These are phyloP conservation scores for Cyamopsis tetragonoloba DNA, from an alignment of 306 rosid genomes.

Conservation along the genomic window DNA sequence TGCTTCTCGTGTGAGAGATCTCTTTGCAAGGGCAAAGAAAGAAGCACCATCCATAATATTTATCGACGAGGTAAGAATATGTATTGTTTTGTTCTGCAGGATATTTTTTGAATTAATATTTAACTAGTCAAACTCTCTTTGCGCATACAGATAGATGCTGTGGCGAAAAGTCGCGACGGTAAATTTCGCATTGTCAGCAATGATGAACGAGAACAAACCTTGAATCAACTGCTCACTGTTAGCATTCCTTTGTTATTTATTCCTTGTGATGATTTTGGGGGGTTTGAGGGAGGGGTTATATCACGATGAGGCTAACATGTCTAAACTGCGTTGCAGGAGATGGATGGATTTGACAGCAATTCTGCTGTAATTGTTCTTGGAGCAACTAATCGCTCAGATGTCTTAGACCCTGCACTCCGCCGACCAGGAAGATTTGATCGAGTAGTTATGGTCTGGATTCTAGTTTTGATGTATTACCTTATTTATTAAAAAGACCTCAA, in stretches of 20 bases:
- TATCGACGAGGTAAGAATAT: conserved; percentile 78
- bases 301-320: neutral
- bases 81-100: neutral
- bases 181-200: conserved; percentile 92
- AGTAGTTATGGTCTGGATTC: conserved; percentile 78
- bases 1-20: conserved; percentile 99
- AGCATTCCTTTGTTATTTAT: conserved; percentile 36
- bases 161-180: conserved; percentile 98
- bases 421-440: conserved; percentile 99
- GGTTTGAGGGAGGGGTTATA: neutral
- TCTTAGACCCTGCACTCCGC: conserved; percentile 94
- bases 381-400: conserved; percentile 97
- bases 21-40: conserved; percentile 98
- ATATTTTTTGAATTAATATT: conserved; percentile 15
- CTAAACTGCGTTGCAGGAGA: conserved; percentile 62
- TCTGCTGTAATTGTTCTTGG: conserved; percentile 96
- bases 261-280: conserved; percentile 10
- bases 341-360: conserved; percentile 99
- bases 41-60: conserved; percentile 94
- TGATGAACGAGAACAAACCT: conserved; percentile 97
- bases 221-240: conserved; percentile 98
- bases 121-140: conserved; percentile 10
- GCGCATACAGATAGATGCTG: conserved; percentile 87
- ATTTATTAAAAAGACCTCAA: conserved; percentile 4
- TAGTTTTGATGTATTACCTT: conserved; percentile 8